These are phyloP conservation scores for Vitellaria paradoxa DNA, from an alignment of 179 eudicot genomes.

Conservation along the genomic window DNA sequence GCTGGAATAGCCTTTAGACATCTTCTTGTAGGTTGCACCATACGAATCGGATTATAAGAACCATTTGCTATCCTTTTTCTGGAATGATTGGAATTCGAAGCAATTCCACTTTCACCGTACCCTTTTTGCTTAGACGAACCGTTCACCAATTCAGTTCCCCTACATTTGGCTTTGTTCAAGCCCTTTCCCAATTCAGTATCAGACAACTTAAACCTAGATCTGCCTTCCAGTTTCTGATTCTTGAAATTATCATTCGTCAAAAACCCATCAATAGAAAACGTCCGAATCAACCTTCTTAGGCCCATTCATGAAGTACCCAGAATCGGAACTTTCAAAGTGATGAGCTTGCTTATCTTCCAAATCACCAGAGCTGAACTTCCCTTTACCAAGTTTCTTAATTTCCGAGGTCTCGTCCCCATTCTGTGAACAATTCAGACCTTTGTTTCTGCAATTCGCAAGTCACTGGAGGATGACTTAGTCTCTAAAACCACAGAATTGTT, in stretches of 20 bases:
- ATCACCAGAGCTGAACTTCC: constrained; percentile 18
- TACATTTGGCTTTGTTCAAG: constrained; percentile 11
- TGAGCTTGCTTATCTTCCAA: constrained; percentile 31
- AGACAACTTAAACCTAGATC: constrained; percentile 4
- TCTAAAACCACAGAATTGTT: constrained; percentile 68
- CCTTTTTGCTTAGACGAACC: constrained; percentile 11
- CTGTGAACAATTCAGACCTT: constrained; percentile 4
- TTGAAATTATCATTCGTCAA: constrained; percentile 24
- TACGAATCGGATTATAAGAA: constrained; percentile 8
- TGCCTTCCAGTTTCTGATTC: constrained; percentile 27
- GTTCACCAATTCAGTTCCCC: constrained; percentile 19
- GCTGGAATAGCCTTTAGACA: neutral
- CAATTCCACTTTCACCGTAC: constrained; percentile 15
- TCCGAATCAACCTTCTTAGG: constrained; percentile 47
- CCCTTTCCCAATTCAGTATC: constrained; percentile 3
- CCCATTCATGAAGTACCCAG: constrained; percentile 33
- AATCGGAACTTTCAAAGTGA: constrained; percentile 33
- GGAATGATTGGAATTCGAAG: constrained; percentile 15
- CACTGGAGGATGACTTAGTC: constrained; percentile 50
- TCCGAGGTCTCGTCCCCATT: constrained; percentile 18
- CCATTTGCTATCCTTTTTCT: constrained; percentile 21
- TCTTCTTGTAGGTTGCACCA: neutral
- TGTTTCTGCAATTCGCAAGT: constrained; percentile 26
- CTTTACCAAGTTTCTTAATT: constrained; percentile 18
- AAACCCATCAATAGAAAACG: constrained; percentile 63